Evolutionary conservation across 2,329 filamentous ascomycete genomes (phyloP).

Genomic region (Ophiocordyceps unilateralis): DNA sequence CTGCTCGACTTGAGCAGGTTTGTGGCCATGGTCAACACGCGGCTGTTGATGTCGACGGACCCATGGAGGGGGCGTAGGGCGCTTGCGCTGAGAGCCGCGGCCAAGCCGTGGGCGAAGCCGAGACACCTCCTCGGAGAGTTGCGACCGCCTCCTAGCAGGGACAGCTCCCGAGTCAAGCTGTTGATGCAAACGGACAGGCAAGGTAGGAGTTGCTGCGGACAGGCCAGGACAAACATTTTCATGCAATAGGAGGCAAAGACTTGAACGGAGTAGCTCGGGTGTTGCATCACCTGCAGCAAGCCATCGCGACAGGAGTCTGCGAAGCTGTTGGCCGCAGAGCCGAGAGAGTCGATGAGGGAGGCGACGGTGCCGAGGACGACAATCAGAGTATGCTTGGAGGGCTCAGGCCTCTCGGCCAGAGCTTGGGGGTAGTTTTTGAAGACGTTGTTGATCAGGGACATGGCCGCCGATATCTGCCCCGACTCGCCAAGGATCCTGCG

Average conservation of each 20-base stretch:
- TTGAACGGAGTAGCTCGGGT: conserved; percentile 92
- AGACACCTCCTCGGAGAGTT: conserved; percentile 72
- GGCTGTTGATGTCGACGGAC: conserved; percentile 86
- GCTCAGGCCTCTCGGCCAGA: conserved; percentile 72
- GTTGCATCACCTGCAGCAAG: conserved; percentile 75
- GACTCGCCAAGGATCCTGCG: conserved; percentile 72
- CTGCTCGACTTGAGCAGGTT: conserved; percentile 83
- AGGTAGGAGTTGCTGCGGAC: conserved; percentile 77
- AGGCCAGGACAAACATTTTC: conserved; percentile 74
- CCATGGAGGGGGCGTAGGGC: conserved; percentile 79
- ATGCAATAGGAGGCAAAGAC: conserved; percentile 76
- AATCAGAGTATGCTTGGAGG: conserved; percentile 70
- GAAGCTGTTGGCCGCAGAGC: conserved; percentile 63
- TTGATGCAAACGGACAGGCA: conserved; percentile 95
- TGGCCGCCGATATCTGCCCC: conserved; percentile 69
- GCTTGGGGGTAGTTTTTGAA: conserved; percentile 90
- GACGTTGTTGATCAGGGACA: conserved; percentile 67
- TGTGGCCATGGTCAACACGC: conserved; percentile 80
- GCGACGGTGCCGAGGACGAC: conserved; percentile 64
- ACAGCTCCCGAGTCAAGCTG: conserved; percentile 73
- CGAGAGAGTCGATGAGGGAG: conserved; percentile 61
- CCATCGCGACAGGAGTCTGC: conserved; percentile 76
- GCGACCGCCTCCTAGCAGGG: conserved; percentile 54
- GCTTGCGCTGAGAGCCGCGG: conserved; percentile 79
- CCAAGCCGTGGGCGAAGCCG: conserved; percentile 81